These are phyloP conservation scores for Diaporthe eres DNA, from an alignment of 2,329 filamentous ascomycete species.

Conservation along the genomic window DNA sequence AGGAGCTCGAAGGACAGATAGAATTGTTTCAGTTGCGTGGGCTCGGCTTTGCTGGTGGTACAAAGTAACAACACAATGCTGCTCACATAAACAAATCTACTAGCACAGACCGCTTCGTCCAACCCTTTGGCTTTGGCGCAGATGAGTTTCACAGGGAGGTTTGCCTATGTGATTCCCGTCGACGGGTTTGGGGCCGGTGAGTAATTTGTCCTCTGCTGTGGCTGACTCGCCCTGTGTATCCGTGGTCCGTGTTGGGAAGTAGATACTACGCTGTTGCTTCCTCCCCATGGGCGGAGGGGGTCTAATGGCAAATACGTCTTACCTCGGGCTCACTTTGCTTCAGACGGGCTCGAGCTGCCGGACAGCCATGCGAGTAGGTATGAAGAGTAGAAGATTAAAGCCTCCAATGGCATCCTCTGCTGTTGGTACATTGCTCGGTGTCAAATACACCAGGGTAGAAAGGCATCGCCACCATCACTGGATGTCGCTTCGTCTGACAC, in stretches of 20 bases:
- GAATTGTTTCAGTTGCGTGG: no score
- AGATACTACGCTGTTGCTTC: constrained; percentile 26
- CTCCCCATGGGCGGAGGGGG: background rate
- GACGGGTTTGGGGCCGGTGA: background rate
- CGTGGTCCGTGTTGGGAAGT: constrained; percentile 9
- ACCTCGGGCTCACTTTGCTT: background rate
- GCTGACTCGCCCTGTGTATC: constrained; percentile 6
- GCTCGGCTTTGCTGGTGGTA: no score
- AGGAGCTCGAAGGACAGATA: no score
- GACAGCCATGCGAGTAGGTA: background rate
- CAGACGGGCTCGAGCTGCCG: background rate
- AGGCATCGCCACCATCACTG: constrained; percentile 14
- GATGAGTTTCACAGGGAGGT: background rate
- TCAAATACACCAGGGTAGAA: background rate
- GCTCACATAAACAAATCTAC: background rate
- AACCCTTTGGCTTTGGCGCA: no score
- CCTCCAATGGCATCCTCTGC: background rate
- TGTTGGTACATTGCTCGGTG: constrained; percentile 19
- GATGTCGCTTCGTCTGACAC: constrained; percentile 1
- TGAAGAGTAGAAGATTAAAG: constrained; percentile 9
- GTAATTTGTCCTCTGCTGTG: background rate
- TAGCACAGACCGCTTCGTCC: background rate
- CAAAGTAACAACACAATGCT: background rate
- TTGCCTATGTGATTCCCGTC: background rate
- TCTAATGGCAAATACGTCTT: background rate